Evolutionary conservation across 2,329 filamentous ascomycete genomes (phyloP).

Genomic region (Cercospora citrullina): DNA sequence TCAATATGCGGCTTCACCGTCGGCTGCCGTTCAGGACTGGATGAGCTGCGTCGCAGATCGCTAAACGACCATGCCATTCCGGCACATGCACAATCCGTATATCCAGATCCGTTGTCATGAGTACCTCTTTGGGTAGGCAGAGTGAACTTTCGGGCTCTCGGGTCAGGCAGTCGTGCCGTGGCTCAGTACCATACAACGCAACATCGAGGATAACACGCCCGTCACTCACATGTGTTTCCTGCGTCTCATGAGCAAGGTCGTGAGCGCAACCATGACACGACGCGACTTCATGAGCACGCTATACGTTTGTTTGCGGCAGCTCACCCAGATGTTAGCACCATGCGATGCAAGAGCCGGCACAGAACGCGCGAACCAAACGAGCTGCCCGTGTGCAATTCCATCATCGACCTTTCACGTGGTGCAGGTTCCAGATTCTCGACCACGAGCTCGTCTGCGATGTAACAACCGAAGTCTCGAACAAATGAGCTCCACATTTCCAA

Average conservation of each 20-base stretch:
- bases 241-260: not conserved
- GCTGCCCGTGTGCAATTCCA: not conserved
- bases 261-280: not conserved
- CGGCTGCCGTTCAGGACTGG: conserved; percentile 67
- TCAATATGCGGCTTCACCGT: conserved; percentile 72
- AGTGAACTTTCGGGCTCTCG: not conserved
- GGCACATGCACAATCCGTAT: not conserved
- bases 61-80: not conserved
- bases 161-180: not conserved
- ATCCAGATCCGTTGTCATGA: not conserved
- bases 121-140: not conserved
- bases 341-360: not conserved
- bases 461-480: conserved; percentile 2
- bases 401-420: not conserved
- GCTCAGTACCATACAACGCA: not conserved
- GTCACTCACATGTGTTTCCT: not conserved
- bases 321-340: not conserved
- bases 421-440: not conserved
- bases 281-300: not conserved
- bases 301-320: not conserved
- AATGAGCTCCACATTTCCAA: not conserved
- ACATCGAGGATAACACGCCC: not conserved
- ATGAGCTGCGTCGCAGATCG: conserved; percentile 12
- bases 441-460: not conserved
- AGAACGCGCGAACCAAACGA: not conserved